Percentiles rank a stretch among this genome's conserved stretches.
Conservation (phyloP, 1,139 yeast species). For the Lodderomyces elongisporus region DNA sequence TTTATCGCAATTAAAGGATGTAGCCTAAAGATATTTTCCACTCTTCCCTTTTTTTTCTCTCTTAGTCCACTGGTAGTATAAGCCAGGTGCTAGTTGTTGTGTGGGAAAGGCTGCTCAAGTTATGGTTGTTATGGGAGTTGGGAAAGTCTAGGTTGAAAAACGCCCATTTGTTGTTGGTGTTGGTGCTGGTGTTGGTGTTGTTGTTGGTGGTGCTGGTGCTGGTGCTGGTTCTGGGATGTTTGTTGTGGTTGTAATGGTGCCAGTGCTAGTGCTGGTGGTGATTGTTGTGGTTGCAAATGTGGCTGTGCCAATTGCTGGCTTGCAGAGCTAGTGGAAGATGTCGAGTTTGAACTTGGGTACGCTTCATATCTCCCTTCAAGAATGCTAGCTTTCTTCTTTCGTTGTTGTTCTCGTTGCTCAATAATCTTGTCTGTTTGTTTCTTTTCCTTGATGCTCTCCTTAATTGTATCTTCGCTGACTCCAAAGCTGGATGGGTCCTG, state of each 20-base stretch:
- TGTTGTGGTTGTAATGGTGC: constrained; percentile 1
- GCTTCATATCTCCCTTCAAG: not conserved
- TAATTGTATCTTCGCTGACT: constrained; percentile 41
- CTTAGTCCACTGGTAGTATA: too few relatives aligned
- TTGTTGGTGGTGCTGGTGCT: not conserved
- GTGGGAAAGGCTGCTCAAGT: too few relatives aligned
- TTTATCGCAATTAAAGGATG: too few relatives aligned
- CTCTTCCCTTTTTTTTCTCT: too few relatives aligned
- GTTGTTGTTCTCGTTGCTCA: constrained; percentile 22
- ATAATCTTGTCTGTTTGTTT: constrained; percentile 33
- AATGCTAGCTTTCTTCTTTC: constrained; percentile 10
- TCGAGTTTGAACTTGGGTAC: not conserved
- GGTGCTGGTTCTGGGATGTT: not conserved
- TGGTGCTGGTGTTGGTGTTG: not conserved
- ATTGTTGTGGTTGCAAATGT: not conserved
- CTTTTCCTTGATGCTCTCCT: constrained; percentile 35
- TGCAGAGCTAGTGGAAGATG: too few relatives aligned
- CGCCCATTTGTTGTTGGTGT: not conserved
- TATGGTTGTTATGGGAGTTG: too few relatives aligned
- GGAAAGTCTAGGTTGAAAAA: too few relatives aligned
- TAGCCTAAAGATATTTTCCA: too few relatives aligned
- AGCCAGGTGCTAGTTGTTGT: too few relatives aligned
- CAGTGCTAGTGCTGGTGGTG: not conserved
- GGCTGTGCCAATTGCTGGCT: too few relatives aligned
- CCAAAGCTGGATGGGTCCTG: constrained; percentile 56